A percentile compares a stretch with the other conserved stretches of the same genome.
phyloP scores from a whole-genome alignment of 2,329 filamentous ascomycete species.

The Emericellopsis atlantica region DNA sequence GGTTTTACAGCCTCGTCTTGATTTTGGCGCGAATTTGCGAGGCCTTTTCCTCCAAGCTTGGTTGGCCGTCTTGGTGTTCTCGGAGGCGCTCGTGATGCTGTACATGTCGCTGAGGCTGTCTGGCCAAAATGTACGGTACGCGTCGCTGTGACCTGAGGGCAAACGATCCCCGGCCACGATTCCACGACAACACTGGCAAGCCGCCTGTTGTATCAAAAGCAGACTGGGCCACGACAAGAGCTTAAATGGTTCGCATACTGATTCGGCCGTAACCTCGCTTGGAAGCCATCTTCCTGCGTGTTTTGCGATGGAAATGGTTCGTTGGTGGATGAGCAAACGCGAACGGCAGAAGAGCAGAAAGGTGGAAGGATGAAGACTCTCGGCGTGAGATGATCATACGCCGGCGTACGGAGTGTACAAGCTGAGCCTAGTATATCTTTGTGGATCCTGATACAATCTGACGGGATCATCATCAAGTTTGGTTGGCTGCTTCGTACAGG shows the following conservation, averaged over 20 bases:
- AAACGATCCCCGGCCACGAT: neutral
- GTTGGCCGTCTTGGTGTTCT: conserved; percentile 9
- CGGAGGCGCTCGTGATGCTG: conserved; percentile 1
- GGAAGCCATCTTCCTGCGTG: neutral
- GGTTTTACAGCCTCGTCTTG: conserved; percentile 23
- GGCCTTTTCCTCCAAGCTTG: conserved; percentile 23
- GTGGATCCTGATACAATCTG: neutral
- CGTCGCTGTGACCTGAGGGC: neutral
- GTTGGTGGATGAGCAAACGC: too few relatives aligned
- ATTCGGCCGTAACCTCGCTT: neutral
- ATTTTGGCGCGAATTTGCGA: conserved; percentile 23
- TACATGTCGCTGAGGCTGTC: conserved; percentile 3
- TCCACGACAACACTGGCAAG: neutral
- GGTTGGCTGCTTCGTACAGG: conserved; percentile 13
- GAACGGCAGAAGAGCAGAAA: neutral
- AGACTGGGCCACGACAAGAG: neutral
- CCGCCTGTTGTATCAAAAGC: neutral
- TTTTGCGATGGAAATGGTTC: neutral
- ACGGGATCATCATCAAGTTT: neutral
- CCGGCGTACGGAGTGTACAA: too few relatives aligned
- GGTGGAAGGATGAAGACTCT: neutral
- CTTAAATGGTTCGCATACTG: neutral
- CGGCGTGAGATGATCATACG: too few relatives aligned
- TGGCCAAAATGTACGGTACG: neutral
- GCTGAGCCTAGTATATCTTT: too few relatives aligned